Evolutionary conservation across 2,329 filamentous ascomycete species (phyloP).

Genomic region (Sclerotinia minor): DNA sequence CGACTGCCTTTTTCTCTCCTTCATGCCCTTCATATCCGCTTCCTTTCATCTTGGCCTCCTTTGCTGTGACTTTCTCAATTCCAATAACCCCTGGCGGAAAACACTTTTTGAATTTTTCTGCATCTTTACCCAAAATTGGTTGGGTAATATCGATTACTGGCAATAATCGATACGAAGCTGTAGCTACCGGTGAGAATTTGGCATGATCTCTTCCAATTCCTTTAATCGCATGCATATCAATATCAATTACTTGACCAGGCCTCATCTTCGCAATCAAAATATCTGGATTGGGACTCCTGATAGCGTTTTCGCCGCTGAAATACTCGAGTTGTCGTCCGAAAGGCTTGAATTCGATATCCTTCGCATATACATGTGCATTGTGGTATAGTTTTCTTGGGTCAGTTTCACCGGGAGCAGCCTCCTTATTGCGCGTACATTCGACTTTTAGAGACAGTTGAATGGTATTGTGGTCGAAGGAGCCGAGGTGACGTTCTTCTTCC

Average conservation of each 20-base stretch:
- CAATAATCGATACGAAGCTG: conserved; percentile 87
- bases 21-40: conserved; percentile 71
- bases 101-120: conserved; percentile 84
- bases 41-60: conserved; percentile 61
- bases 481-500: conserved; percentile 51
- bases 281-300: conserved; percentile 81
- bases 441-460: conserved; percentile 75
- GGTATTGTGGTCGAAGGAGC: conserved; percentile 80
- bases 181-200: conserved; percentile 96
- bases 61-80: conserved; percentile 67
- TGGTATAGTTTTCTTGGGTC: conserved; percentile 84
- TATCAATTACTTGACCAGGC: conserved; percentile 81
- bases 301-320: conserved; percentile 67
- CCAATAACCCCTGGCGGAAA: conserved; percentile 88
- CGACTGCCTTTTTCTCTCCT: conserved; percentile 84
- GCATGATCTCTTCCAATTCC: conserved; percentile 92
- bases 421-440: conserved; percentile 75
- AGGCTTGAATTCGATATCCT: conserved; percentile 73
- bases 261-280: conserved; percentile 93
- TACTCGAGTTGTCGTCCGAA: conserved; percentile 69
- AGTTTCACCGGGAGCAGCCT: conserved; percentile 69
- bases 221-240: conserved; percentile 92
- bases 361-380: conserved; percentile 80
- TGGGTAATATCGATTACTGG: conserved; percentile 80
- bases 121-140: conserved; percentile 84